Base-by-base conservation (phyloP, 371 early-diverging fungal genomes). In the Actinomucor elegans region DNA sequence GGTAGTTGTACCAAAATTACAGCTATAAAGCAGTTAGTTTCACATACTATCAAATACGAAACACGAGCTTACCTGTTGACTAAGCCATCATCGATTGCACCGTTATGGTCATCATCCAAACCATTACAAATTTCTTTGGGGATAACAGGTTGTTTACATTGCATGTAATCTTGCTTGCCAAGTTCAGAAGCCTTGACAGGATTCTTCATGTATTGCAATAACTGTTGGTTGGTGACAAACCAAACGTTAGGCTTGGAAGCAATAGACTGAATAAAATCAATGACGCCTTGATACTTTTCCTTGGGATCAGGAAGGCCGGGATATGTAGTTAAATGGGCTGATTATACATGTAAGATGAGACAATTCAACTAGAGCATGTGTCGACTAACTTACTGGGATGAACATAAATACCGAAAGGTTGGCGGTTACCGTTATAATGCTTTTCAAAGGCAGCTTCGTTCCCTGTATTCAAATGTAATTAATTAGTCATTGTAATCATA, bases 91-190 rank as follows among this genome's bases (percentile, higher is more conserved):
- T 85, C 84, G 10, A 74, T 54, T 2, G 59, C 34, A 7, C 71
- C 77, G 21, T 76, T 63, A 28, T 75, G 72, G 17, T 80, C 71
- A 54, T 85, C 83, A 56, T 83, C 84, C 31, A 86, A 52, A 15
- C 90, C 89, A 62, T 89, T 87, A 67, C 89, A 89, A 48, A 89
- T 87, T 50, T 83, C 81, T 43, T 78, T 75, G 53, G 76, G 52
- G 34, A 84, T 73, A 0, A 71, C 76, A 17, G 88, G 82, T 41
- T 71, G 58, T 20, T 68, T 59, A 60, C 86, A 85, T 57, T 73
- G 74, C 72, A 85, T 79, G 60, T 82, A 81, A 2, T 64, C 54
- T 31, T 81, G 82, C 4, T 66, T 60, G 15, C 70, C 76, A 2
- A 86, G 36, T 40, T 83, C 72, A 15, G 82, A 77, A 7, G 75